phyloP scores from a whole-genome alignment of 1,139 yeast genomes.

The Zygosaccharomyces sapae region DNA sequence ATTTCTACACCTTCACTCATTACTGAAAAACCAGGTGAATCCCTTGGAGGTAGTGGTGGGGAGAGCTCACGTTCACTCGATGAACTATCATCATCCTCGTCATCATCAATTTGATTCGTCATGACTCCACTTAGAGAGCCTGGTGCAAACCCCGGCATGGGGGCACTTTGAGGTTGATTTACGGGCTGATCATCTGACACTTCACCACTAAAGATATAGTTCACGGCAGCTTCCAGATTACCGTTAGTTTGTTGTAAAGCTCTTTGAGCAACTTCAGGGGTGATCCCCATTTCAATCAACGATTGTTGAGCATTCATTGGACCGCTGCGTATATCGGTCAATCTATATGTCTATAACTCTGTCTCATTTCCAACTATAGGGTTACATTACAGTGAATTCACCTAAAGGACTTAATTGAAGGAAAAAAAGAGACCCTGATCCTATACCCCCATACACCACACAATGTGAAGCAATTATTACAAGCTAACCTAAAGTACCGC shows the following conservation, averaged over 20 bases:
- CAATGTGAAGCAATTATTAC: neutral
- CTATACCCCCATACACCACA: neutral
- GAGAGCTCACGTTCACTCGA: conserved; percentile 3
- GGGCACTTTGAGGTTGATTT: conserved; percentile 2
- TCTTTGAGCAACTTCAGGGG: conserved; percentile 28
- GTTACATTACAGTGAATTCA: too few relatives aligned
- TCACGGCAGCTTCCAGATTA: conserved; percentile 31
- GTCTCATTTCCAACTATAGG: neutral
- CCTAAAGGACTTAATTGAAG: too few relatives aligned
- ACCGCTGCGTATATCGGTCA: neutral
- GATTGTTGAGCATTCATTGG: conserved; percentile 13
- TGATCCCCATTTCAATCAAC: conserved; percentile 33
- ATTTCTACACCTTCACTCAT: neutral
- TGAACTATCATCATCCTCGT: conserved; percentile 11
- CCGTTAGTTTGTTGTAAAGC: conserved; percentile 27
- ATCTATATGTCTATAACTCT: neutral
- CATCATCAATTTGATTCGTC: conserved; percentile 5
- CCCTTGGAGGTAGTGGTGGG: neutral
- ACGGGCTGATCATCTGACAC: neutral
- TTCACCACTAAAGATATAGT: conserved; percentile 23
- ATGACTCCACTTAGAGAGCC: conserved; percentile 2
- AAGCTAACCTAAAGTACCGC: neutral
- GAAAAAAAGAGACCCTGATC: neutral
- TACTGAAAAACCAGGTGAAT: neutral
- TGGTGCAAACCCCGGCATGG: conserved; percentile 5